These are phyloP conservation scores for Fusarium transvaalense DNA, from an alignment of 2,329 filamentous ascomycete genomes.

Conservation along the genomic window DNA sequence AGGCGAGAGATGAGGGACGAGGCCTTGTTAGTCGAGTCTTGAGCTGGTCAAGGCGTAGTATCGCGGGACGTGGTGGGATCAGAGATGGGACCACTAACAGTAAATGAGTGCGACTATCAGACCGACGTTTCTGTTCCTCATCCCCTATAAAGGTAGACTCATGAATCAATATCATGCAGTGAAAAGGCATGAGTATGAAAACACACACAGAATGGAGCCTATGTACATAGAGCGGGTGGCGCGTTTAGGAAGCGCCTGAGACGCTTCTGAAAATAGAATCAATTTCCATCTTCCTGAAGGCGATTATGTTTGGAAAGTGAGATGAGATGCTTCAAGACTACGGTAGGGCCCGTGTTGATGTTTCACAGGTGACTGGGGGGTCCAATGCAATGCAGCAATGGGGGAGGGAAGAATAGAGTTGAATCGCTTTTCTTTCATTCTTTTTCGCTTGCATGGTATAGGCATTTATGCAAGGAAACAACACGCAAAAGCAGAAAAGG, in stretches of 20 bases:
- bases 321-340: slow-evolving; percentile 28
- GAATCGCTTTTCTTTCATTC: slow-evolving; percentile 5
- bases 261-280: slow-evolving; percentile 45
- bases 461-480: too few species aligned
- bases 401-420: slow-evolving; percentile 26
- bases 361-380: slow-evolving; percentile 43
- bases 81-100: slow-evolving; percentile 28
- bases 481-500: neutral
- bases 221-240: slow-evolving; percentile 40
- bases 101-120: slow-evolving; percentile 24
- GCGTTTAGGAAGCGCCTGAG: slow-evolving; percentile 45
- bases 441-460: slow-evolving; percentile 6
- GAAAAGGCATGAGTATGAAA: slow-evolving; percentile 6
- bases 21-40: slow-evolving; percentile 17
- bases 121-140: slow-evolving; percentile 19
- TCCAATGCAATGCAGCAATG: slow-evolving; percentile 8
- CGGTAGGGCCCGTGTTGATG: slow-evolving; percentile 33
- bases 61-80: slow-evolving; percentile 37
- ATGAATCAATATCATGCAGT: neutral
- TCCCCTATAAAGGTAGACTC: neutral
- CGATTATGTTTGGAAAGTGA: slow-evolving; percentile 33
- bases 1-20: slow-evolving; percentile 13
- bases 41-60: slow-evolving; percentile 31
- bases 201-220: neutral
- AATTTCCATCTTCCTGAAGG: slow-evolving; percentile 30